Conservation (phyloP, 83 land plant genomes). For the Picea engelmannii region DNA sequence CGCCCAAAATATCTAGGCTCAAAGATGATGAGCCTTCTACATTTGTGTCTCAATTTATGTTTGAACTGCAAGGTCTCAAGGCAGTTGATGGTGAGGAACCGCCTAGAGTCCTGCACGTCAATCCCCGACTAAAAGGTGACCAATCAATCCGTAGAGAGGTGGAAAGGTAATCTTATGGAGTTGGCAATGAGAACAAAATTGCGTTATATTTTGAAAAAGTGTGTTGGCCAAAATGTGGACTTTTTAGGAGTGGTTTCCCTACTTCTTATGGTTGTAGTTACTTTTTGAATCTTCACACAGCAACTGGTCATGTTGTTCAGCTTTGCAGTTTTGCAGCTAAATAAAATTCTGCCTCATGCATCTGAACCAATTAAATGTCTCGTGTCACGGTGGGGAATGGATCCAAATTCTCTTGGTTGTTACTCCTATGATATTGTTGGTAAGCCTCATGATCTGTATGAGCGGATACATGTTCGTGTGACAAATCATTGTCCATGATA, state of each 20-base stretch:
- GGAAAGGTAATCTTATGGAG: too few relatives aligned
- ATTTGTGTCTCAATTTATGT: too few relatives aligned
- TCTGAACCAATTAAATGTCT: constrained; percentile 69
- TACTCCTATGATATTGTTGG: constrained; percentile 84
- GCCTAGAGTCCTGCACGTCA: too few relatives aligned
- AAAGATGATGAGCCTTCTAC: too few relatives aligned
- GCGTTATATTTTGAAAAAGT: constrained; percentile 67
- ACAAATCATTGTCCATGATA: too few relatives aligned
- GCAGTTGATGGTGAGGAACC: too few relatives aligned
- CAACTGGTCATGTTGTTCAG: constrained; percentile 61
- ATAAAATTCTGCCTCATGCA: constrained; percentile 75
- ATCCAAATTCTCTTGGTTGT: constrained; percentile 77
- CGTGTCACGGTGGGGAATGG: constrained; percentile 90
- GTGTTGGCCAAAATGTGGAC: constrained; percentile 92
- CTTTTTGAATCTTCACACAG: constrained; percentile 81
- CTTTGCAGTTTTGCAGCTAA: constrained; percentile 63
- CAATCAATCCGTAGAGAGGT: too few relatives aligned
- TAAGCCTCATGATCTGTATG: constrained; percentile 75
- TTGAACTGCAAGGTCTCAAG: too few relatives aligned
- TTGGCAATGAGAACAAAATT: constrained; percentile 82
- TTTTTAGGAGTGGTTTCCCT: constrained; percentile 67
- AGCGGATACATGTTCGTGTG: constrained; percentile 71
- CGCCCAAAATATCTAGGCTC: too few relatives aligned
- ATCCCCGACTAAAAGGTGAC: too few relatives aligned
- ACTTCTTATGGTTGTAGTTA: constrained; percentile 75